These are phyloP conservation scores for Dactylellina drechsleri DNA, from an alignment of 2,329 filamentous ascomycete genomes.

Conservation along the genomic window DNA sequence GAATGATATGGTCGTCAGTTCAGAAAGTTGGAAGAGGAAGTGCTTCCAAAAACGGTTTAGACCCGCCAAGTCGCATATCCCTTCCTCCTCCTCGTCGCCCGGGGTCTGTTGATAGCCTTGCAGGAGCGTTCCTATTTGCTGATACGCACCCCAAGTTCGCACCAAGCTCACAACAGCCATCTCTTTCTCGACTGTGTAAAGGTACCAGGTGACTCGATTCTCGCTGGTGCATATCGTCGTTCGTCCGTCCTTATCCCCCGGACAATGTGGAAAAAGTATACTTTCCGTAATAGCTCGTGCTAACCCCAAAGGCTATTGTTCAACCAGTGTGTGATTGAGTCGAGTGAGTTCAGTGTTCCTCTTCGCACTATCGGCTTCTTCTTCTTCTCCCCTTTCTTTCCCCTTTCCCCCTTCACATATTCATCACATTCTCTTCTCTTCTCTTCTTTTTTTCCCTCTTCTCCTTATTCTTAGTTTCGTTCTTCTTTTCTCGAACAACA, in stretches of 20 bases:
- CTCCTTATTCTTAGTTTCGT: not conserved
- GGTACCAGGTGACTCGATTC: slow-evolving; percentile 50
- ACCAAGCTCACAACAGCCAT: slow-evolving; percentile 25
- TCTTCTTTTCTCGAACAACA: no score
- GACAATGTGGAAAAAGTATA: slow-evolving; percentile 10
- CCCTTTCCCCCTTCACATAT: not conserved
- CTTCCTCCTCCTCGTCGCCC: slow-evolving; percentile 32
- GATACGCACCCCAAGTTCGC: slow-evolving; percentile 45
- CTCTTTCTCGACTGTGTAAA: slow-evolving; percentile 13
- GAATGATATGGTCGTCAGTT: slow-evolving; percentile 19
- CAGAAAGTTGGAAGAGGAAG: slow-evolving; percentile 11
- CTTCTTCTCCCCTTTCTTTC: slow-evolving; percentile 3
- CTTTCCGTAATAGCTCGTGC: slow-evolving; percentile 6
- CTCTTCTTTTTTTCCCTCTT: not conserved
- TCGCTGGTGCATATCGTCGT: slow-evolving; percentile 43
- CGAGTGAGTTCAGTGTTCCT: not conserved
- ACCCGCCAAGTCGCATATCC: slow-evolving; percentile 51
- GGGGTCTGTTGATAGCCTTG: slow-evolving; percentile 3
- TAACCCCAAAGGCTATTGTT: slow-evolving; percentile 20
- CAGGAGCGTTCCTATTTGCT: slow-evolving; percentile 43
- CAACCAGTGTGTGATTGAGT: not conserved
- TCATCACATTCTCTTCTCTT: not conserved
- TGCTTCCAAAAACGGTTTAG: slow-evolving; percentile 33
- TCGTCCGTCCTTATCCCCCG: slow-evolving; percentile 27
- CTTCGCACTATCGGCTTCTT: not conserved